A percentile compares a stretch with the other conserved stretches of the same genome.
Conservation (phyloP, 2,329 filamentous ascomycete genomes). For the Ceratocystis cacaofunesta region DNA sequence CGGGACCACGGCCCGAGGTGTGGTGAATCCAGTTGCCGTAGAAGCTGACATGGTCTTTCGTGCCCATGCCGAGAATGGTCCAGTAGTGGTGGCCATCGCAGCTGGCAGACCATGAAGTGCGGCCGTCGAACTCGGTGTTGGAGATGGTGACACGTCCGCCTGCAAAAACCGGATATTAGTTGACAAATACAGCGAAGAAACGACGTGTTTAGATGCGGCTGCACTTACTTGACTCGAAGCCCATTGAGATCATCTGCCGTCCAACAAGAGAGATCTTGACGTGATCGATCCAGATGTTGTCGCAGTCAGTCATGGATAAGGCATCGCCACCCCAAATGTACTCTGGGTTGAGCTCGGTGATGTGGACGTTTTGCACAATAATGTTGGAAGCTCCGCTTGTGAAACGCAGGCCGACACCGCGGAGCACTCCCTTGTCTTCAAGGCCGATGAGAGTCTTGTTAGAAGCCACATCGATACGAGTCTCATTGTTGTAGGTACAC, state of each 20-base stretch:
- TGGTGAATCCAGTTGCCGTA: constrained; percentile 32
- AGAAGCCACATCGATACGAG: constrained; percentile 24
- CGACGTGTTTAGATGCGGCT: too few relatives aligned
- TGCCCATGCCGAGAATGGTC: constrained; percentile 29
- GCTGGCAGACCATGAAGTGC: constrained; percentile 28
- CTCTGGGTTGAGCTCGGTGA: constrained; percentile 23
- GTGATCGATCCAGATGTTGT: constrained; percentile 27
- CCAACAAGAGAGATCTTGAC: constrained; percentile 30
- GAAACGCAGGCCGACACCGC: constrained; percentile 29
- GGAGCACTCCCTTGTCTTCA: constrained; percentile 27
- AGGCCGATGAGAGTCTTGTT: constrained; percentile 30
- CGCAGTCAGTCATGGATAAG: constrained; percentile 23
- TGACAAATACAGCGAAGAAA: too few relatives aligned
- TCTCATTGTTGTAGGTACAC: constrained; percentile 25
- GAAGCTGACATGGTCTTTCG: constrained; percentile 28
- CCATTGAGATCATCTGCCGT: constrained; percentile 28
- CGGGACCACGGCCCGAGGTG: constrained; percentile 29
- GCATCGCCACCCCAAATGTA: constrained; percentile 28
- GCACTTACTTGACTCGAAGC: constrained; percentile 8
- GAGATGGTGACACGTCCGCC: constrained; percentile 29
- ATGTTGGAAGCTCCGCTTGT: constrained; percentile 24
- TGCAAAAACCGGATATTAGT: background rate
- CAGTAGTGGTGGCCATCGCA: constrained; percentile 35
- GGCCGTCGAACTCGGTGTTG: constrained; percentile 33
- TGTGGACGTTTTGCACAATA: constrained; percentile 27